Percentiles rank a stretch among this genome's conserved stretches.
Conservation (phyloP, 2,329 filamentous ascomycete species). For the Aureobasidium sp. region DNA sequence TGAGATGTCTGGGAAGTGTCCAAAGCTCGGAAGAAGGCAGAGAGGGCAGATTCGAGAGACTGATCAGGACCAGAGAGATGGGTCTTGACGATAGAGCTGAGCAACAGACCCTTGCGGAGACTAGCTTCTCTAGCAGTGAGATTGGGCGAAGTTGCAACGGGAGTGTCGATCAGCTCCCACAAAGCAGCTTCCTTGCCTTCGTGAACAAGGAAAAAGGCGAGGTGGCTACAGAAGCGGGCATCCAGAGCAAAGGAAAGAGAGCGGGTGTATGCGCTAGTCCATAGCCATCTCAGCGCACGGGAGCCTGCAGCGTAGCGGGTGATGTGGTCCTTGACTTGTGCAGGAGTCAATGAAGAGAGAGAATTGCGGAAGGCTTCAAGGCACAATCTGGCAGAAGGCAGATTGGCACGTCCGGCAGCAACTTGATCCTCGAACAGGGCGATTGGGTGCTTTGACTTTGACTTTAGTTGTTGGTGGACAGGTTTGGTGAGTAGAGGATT, state of each 20-base stretch:
- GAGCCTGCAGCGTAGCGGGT: slow-evolving; percentile 23
- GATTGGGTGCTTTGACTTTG: slow-evolving; percentile 32
- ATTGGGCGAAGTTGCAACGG: background rate
- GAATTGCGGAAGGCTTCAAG: slow-evolving; percentile 27
- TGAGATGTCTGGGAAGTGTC: background rate
- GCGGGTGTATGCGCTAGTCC: slow-evolving; percentile 20
- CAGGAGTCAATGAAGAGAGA: slow-evolving; percentile 18
- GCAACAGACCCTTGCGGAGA: slow-evolving; percentile 4
- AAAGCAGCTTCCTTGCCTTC: slow-evolving; percentile 25
- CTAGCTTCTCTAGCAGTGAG: background rate
- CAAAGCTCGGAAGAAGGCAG: slow-evolving; percentile 1
- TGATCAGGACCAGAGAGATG: background rate
- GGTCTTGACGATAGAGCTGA: slow-evolving; percentile 4
- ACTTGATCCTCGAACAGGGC: slow-evolving; percentile 36
- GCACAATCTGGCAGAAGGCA: slow-evolving; percentile 34
- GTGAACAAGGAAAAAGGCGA: slow-evolving; percentile 23
- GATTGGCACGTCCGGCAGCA: slow-evolving; percentile 31
- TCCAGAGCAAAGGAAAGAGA: slow-evolving; percentile 21
- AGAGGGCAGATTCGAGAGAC: background rate
- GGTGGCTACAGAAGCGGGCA: slow-evolving; percentile 18
- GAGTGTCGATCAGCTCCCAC: slow-evolving; percentile 25
- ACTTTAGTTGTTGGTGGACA: slow-evolving; percentile 22
- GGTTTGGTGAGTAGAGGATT: slow-evolving; percentile 41
- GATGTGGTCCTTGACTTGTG: slow-evolving; percentile 15
- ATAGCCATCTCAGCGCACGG: slow-evolving; percentile 26